Percentiles rank a stretch among this genome's conserved stretches.
These are phyloP conservation scores for Leersia perrieri DNA, from an alignment of 176 grass and related monocot genomes.

Conservation along the genomic window DNA sequence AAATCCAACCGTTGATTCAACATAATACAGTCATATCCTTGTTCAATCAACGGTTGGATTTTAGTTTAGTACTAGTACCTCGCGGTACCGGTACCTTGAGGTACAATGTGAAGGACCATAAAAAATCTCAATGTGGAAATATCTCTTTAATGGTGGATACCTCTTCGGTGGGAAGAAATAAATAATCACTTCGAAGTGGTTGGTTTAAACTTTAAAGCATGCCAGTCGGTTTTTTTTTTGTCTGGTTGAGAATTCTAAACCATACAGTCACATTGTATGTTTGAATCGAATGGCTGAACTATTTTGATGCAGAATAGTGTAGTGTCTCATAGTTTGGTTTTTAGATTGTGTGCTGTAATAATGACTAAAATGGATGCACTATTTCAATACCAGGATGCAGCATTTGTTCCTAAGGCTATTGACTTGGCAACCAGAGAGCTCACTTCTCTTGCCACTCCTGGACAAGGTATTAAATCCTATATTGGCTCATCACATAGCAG, in stretches of 20 bases:
- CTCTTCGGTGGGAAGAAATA: background rate
- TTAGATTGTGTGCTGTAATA: background rate
- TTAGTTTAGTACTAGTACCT: too few relatives aligned
- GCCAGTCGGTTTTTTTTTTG: slow-evolving; percentile 4
- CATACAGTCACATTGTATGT: background rate
- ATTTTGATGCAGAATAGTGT: background rate
- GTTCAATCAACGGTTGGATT: too few relatives aligned
- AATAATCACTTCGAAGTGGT: background rate
- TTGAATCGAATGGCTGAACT: background rate
- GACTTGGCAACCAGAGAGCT: slow-evolving; percentile 87
- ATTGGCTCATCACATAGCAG: slow-evolving; percentile 13
- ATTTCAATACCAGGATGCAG: slow-evolving; percentile 61
- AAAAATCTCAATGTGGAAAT: too few relatives aligned
- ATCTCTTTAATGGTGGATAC: background rate
- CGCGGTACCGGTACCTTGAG: too few relatives aligned
- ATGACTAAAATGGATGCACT: background rate
- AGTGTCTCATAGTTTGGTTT: background rate
- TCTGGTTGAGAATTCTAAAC: background rate
- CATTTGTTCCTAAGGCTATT: slow-evolving; percentile 82
- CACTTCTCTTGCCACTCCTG: slow-evolving; percentile 73
- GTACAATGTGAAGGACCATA: too few relatives aligned
- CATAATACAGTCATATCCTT: too few relatives aligned
- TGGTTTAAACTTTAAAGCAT: background rate
- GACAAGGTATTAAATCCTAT: slow-evolving; percentile 61
- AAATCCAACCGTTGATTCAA: too few relatives aligned